Base-by-base conservation (phyloP, 768 basidiomycete genomes). In the Naganishia vaughanmartiniae region DNA sequence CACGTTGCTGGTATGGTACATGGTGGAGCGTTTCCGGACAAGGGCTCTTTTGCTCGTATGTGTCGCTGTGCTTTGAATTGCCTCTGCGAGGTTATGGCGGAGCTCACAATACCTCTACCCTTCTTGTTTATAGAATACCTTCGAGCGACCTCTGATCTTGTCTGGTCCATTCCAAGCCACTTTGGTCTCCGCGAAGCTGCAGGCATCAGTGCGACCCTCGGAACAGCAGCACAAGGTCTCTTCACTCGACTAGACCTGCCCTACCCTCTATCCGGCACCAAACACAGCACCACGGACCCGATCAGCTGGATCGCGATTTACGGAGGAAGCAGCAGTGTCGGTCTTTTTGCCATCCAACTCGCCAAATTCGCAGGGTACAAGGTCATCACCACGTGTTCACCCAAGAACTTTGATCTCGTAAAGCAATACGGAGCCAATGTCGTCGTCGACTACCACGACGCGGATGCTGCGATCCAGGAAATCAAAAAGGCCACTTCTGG, bases 371-470 rank as follows among this genome's bases (percentile, higher is more conserved):
- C 73, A 4, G 78, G 79, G 24, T 75, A 77, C 70, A 78, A 78
- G 48, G 81, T 83, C 68, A 73, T 82, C 54, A 76, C 82, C 3
- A 78, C 79, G 24, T 76, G 78, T 34, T 83, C 83, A 0, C 77
- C 79, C 6, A 75, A 75, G 54, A 82, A 83, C 65, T 77, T 76
- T 69, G 80, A 79, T 14, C 77, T 83, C 34, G 74, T 82, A 70
- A 81, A 79, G 72, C 73, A 79, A 0, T 75, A 82, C 56, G 78
- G 84, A 14, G 84, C 84, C 5, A 76, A 81, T 56, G 77, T 74
- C 9, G 82, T 82, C n/a, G 83, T 85, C 65, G 86, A 88, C 24
- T 80, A 80, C 66, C 70, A 74, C 45, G 74, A 78, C 66, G 54
- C 56, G 15, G 72, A 70, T 0, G 72, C 54, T 9, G 79, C 76